Evolutionary conservation across 2,329 filamentous ascomycete genomes (phyloP).

Genomic region (Talaromyces sp.): DNA sequence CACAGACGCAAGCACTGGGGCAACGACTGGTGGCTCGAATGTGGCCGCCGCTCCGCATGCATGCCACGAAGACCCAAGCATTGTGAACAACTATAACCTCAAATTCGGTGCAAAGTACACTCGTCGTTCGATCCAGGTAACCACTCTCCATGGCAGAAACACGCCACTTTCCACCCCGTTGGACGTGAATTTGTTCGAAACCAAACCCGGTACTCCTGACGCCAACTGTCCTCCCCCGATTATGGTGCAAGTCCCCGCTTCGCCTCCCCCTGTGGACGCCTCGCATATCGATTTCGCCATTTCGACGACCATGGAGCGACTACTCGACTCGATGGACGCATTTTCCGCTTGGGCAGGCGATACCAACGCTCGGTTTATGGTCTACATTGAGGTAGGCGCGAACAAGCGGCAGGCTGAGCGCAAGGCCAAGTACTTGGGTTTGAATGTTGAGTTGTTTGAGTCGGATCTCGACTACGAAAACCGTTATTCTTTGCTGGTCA

Average conservation of each 20-base stretch:
- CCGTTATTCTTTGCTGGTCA: constrained; percentile 55
- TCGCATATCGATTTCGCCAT: constrained; percentile 55
- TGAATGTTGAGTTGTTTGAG: constrained; percentile 39
- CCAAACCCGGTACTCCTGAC: not conserved
- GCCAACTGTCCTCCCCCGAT: constrained; percentile 42
- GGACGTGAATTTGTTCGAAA: constrained; percentile 11
- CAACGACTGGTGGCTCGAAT: not conserved
- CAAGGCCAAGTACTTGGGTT: constrained; percentile 32
- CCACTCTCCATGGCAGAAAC: constrained; percentile 6
- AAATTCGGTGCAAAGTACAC: constrained; percentile 4
- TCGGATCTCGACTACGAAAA: constrained; percentile 37
- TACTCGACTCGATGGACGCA: constrained; percentile 48
- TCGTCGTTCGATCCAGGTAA: constrained; percentile 6
- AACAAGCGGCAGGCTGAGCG: constrained; percentile 24
- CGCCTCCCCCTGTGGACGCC: constrained; percentile 41
- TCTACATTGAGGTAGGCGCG: constrained; percentile 44
- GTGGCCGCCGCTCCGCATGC: not conserved
- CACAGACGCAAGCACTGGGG: not conserved
- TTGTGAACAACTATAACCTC: constrained; percentile 6
- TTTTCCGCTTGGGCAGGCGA: constrained; percentile 55
- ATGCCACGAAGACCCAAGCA: constrained; percentile 5
- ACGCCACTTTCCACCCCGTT: constrained; percentile 1
- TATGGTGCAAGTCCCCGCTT: constrained; percentile 43
- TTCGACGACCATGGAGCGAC: constrained; percentile 49
- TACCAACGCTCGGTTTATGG: constrained; percentile 50